A percentile compares a stretch with the other conserved stretches of the same genome.
Conservation (phyloP, 169 alveolate genomes). For the Ichthyophthirius multifiliis region DNA sequence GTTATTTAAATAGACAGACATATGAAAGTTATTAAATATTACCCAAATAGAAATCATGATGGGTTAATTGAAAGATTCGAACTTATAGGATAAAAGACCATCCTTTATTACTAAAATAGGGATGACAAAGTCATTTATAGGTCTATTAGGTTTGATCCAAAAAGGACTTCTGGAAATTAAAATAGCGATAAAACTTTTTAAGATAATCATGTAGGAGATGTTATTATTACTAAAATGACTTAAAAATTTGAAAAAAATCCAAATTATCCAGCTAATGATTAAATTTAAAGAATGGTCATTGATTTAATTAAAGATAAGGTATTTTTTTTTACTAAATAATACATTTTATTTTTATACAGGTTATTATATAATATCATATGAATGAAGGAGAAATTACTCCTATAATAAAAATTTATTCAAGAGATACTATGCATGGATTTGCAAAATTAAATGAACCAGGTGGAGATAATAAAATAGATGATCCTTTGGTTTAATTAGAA, state of each 20-base stretch:
- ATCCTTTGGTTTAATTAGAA: slow-evolving; percentile 47
- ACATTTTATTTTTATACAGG: background rate
- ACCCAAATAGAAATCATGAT: slow-evolving; percentile 74
- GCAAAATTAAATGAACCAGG: slow-evolving; percentile 51
- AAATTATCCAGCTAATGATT: slow-evolving; percentile 48
- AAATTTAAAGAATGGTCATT: slow-evolving; percentile 62
- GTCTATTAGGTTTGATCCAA: slow-evolving; percentile 31
- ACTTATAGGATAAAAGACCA: slow-evolving; percentile 69
- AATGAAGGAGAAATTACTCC: slow-evolving; percentile 59
- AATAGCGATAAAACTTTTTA: slow-evolving; percentile 33
- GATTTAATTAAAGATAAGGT: slow-evolving; percentile 60
- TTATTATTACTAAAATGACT: slow-evolving; percentile 58
- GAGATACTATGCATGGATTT: slow-evolving; percentile 61
- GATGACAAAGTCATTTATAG: slow-evolving; percentile 74
- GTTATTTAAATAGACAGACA: slow-evolving; percentile 68
- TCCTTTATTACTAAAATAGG: slow-evolving; percentile 64
- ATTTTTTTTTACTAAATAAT: slow-evolving; percentile 28
- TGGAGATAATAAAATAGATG: slow-evolving; percentile 61
- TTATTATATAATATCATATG: slow-evolving; percentile 47
- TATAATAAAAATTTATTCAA: slow-evolving; percentile 33
- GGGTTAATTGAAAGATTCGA: slow-evolving; percentile 75
- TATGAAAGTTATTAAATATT: slow-evolving; percentile 49
- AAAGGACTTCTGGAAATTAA: background rate
- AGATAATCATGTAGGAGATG: slow-evolving; percentile 51
- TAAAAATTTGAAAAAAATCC: slow-evolving; percentile 62